Evolutionary conservation across 106 monocot genomes (phyloP), one percentile per base, ranked within the genome.

Genomic region (Posidonia australis): DNA sequence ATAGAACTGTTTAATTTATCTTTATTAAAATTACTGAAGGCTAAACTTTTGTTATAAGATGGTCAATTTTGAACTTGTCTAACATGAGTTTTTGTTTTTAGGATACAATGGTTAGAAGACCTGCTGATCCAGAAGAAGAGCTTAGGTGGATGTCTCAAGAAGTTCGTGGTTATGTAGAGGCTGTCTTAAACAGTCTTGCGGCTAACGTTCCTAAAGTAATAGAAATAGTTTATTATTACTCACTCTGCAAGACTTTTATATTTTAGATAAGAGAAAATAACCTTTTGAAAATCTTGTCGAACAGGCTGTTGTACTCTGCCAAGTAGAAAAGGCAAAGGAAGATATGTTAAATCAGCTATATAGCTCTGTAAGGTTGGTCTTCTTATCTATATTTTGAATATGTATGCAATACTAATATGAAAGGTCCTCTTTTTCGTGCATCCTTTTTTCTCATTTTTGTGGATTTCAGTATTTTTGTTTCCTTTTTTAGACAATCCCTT

Each of bases 101-200:
- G 87, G 92, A 87, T 11, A 76, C 84, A 26, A 77, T 94, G 89
- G 59, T 77, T 16, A 83, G 89, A 76, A 81, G 81, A 70, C 89
- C 93, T 67, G 93, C 86, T 61, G 93, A 93, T 85, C 93, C 89
- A 20, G 89, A 93, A 71, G 93, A 89, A 77, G 93, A 93, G 62
- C 83, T 93, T 41, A 76, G 89, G 78, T 94, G 94, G 94, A 94
- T 94, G 94, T 83, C 94, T 60, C 94, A 94, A 72, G 94, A 94
- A 82, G 94, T 94, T 69, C 89, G 94, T 71, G 94, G 94, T 56
- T 94, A 94, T 68, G 94, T 90, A 16, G 94, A 94, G 77, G 94
- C 94, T 67, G 94, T 94, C 59, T 75, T 94, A 66, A 94, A 94
- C 47, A 94, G 94, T 74, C 90, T 94, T 71, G 94, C 94, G 63